Conservation (phyloP, 176 grass and related monocot genomes). For the Oryza glumipatula region DNA sequence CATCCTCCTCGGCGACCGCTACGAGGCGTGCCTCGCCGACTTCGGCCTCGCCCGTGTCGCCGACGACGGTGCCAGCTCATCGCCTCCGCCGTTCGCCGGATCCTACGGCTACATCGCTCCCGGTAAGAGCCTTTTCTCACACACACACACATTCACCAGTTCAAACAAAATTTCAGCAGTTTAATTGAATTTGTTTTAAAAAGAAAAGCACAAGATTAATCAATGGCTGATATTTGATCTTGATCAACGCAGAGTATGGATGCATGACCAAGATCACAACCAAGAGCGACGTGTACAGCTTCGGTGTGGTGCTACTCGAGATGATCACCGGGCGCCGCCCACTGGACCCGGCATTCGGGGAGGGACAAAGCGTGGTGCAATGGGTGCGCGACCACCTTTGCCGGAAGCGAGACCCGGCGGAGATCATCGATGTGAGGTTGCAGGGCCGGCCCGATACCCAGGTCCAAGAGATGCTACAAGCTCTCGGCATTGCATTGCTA, state of each 20-base stretch:
- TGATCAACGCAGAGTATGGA: conserved; percentile 59
- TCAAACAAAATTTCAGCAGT: background rate
- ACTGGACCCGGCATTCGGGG: conserved; percentile 48
- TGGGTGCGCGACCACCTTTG: conserved; percentile 75
- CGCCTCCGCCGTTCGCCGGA: conserved; percentile 75
- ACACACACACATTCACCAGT: too few species aligned
- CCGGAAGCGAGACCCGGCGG: conserved; percentile 59
- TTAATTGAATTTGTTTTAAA: background rate
- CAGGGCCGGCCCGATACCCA: conserved; percentile 63
- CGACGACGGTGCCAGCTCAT: conserved; percentile 58
- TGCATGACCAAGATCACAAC: conserved; percentile 91
- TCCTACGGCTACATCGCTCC: conserved; percentile 97
- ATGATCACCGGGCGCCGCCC: conserved; percentile 67
- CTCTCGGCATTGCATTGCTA: conserved; percentile 72
- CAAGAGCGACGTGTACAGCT: conserved; percentile 98
- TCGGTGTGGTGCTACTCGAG: conserved; percentile 82
- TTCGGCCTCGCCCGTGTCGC: conserved; percentile 69
- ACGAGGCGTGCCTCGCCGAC: conserved; percentile 85
- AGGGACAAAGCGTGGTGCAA: conserved; percentile 79
- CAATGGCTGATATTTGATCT: background rate
- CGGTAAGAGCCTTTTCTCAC: conserved; percentile 35
- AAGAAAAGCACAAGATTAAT: background rate
- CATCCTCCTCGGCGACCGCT: conserved; percentile 84
- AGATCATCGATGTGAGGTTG: conserved; percentile 61
- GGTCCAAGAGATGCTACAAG: conserved; percentile 89